phyloP scores from a whole-genome alignment of 768 basidiomycete species.

The Boletellus ananas region DNA sequence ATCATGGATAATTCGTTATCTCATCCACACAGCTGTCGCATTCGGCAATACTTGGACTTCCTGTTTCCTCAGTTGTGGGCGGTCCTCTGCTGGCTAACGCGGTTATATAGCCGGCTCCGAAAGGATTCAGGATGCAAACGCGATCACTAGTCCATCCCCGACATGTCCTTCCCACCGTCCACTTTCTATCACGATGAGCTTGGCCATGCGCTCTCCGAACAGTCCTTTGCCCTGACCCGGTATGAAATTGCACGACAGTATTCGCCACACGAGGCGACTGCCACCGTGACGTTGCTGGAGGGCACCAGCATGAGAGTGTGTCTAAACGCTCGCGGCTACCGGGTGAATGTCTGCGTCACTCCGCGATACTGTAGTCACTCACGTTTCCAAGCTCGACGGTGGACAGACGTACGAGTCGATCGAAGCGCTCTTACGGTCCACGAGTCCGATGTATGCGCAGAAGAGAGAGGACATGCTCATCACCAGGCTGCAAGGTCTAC shows the following conservation, averaged over 20 bases:
- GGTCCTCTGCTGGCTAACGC: slow-evolving; percentile 24
- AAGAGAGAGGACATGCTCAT: slow-evolving; percentile 47
- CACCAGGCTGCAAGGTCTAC: slow-evolving; percentile 44
- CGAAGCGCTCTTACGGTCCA: slow-evolving; percentile 51
- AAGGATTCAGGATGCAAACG: slow-evolving; percentile 17
- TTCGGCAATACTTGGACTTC: slow-evolving; percentile 10
- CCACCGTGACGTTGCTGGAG: slow-evolving; percentile 55
- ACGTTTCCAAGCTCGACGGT: slow-evolving; percentile 22
- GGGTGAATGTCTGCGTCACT: slow-evolving; percentile 34
- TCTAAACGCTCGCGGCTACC: slow-evolving; percentile 54
- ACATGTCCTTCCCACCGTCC: slow-evolving; percentile 18
- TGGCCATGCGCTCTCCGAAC: slow-evolving; percentile 50
- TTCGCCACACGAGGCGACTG: slow-evolving; percentile 46
- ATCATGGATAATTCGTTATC: slow-evolving; percentile 18
- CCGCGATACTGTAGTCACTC: slow-evolving; percentile 1
- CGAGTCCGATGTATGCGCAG: slow-evolving; percentile 52
- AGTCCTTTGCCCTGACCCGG: slow-evolving; percentile 50
- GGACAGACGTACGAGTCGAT: slow-evolving; percentile 50
- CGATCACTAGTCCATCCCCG: slow-evolving; percentile 1
- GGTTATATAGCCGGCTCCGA: slow-evolving; percentile 26
- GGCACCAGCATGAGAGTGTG: slow-evolving; percentile 44
- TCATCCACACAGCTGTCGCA: slow-evolving; percentile 9
- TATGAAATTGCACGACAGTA: slow-evolving; percentile 39
- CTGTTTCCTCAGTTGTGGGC: slow-evolving; percentile 3
- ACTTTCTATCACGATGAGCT: slow-evolving; percentile 47